Conservation (phyloP, 129 eudicot genomes). For the Saussurea involucrata region DNA sequence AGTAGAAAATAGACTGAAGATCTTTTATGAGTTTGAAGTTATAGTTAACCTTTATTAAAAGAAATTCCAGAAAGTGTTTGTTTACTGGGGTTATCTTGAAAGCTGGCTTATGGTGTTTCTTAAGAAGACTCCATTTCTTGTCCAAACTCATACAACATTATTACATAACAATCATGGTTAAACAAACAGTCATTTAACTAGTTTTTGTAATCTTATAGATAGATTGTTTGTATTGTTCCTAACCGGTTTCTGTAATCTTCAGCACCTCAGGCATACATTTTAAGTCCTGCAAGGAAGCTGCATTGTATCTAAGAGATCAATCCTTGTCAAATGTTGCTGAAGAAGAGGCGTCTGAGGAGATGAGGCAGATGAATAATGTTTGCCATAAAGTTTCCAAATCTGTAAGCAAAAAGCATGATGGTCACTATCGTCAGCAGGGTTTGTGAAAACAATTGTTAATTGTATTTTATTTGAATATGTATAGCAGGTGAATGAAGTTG, state of each 20-base stretch:
- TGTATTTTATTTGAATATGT: conserved; percentile 6
- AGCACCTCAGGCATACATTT: conserved; percentile 22
- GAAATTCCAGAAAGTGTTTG: not conserved
- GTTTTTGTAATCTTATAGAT: not conserved
- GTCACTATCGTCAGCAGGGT: conserved; percentile 1
- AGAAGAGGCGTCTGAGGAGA: conserved; percentile 8
- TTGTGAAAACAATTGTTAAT: conserved; percentile 1
- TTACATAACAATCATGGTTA: conserved; percentile 5
- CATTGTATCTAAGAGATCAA: conserved; percentile 20
- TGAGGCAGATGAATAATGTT: conserved; percentile 17
- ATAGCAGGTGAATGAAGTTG: conserved; percentile 13
- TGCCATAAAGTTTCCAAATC: conserved; percentile 5
- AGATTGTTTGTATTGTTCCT: not conserved
- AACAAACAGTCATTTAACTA: not conserved
- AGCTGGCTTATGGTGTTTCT: conserved; percentile 3
- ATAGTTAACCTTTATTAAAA: not conserved
- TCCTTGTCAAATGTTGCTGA: conserved; percentile 7
- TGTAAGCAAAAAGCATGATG: conserved; percentile 13
- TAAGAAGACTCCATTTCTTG: not conserved
- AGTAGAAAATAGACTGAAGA: conserved; percentile 3
- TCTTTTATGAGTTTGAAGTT: not conserved
- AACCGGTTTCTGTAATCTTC: conserved; percentile 7
- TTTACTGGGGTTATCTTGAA: not conserved
- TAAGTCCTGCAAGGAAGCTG: conserved; percentile 27
- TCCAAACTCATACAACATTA: not conserved